Conservation (phyloP, 306 rosid species). For the Sicyos edulis region DNA sequence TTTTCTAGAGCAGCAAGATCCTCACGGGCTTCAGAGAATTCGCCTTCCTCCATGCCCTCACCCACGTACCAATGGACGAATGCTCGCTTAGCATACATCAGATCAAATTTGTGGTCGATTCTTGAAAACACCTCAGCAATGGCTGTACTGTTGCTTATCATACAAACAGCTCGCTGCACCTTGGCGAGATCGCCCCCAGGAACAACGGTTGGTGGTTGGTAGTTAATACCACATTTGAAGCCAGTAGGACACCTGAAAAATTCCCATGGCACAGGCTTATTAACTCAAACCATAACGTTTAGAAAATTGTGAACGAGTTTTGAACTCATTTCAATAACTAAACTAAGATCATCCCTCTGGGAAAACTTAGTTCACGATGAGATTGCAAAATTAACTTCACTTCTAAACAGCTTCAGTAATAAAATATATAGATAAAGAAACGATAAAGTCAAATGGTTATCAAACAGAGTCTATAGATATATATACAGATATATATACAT, state of each 20-base stretch:
- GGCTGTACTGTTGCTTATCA: constrained; percentile 73
- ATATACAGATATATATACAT: too few relatives aligned
- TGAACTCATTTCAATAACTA: not conserved
- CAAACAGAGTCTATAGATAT: too few relatives aligned
- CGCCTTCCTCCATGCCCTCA: constrained; percentile 91
- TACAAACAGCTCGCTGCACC: constrained; percentile 62
- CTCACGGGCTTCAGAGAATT: constrained; percentile 74
- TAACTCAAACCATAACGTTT: not conserved
- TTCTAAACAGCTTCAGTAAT: not conserved
- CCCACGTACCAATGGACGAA: constrained; percentile 81
- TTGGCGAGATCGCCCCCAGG: constrained; percentile 79
- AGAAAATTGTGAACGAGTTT: not conserved
- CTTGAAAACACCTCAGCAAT: constrained; percentile 62
- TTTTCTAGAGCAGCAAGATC: constrained; percentile 76
- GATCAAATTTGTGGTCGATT: constrained; percentile 64
- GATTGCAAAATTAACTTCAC: not conserved
- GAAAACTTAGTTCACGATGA: not conserved
- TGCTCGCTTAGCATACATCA: constrained; percentile 66
- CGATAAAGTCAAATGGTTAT: too few relatives aligned
- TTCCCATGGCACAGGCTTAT: not conserved
- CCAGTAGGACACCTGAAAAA: constrained; percentile 72
- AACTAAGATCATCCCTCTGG: not conserved
- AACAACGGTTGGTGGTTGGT: constrained; percentile 62
- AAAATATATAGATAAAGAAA: not conserved
- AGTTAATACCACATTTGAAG: constrained; percentile 79